Percentiles rank a stretch among this genome's conserved stretches.
Conservation (phyloP, 169 alveolate species). For the Pseudocohnilembus persalinus region DNA sequence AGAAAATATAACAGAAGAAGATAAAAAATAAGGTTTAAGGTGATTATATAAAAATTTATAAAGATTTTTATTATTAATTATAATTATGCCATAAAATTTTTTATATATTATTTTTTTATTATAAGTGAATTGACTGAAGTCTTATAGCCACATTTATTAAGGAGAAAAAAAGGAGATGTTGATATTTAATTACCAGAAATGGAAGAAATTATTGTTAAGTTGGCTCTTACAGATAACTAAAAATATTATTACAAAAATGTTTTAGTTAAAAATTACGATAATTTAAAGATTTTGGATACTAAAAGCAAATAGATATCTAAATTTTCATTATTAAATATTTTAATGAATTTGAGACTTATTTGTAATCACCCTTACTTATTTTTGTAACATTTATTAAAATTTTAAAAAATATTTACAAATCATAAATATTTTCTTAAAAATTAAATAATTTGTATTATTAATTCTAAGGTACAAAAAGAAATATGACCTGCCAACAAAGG, state of each 20-base stretch:
- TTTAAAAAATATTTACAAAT: neutral
- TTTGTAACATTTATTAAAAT: no score
- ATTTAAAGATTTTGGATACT: slow-evolving; percentile 36
- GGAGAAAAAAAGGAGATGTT: slow-evolving; percentile 59
- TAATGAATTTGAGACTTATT: slow-evolving; percentile 45
- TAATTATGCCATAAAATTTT: no score
- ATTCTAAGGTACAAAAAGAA: slow-evolving; percentile 10
- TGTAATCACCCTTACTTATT: slow-evolving; percentile 59
- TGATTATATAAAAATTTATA: no score
- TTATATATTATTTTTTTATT: no score
- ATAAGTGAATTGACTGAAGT: slow-evolving; percentile 29
- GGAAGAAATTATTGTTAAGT: slow-evolving; percentile 57
- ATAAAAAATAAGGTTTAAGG: slow-evolving; percentile 23
- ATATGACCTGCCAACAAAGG: slow-evolving; percentile 24
- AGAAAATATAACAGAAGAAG: slow-evolving; percentile 20
- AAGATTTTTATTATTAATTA: neutral
- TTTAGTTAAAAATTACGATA: slow-evolving; percentile 45
- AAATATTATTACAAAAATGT: slow-evolving; percentile 53
- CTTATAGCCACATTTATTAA: slow-evolving; percentile 54
- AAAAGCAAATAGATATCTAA: slow-evolving; percentile 26
- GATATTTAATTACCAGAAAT: slow-evolving; percentile 54
- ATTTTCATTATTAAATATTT: slow-evolving; percentile 37
- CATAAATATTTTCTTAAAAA: no score
- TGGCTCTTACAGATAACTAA: slow-evolving; percentile 51
- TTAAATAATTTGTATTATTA: neutral